phyloP scores from a whole-genome alignment of 768 basidiomycete genomes.

The Phlebiopsis gigantea region DNA sequence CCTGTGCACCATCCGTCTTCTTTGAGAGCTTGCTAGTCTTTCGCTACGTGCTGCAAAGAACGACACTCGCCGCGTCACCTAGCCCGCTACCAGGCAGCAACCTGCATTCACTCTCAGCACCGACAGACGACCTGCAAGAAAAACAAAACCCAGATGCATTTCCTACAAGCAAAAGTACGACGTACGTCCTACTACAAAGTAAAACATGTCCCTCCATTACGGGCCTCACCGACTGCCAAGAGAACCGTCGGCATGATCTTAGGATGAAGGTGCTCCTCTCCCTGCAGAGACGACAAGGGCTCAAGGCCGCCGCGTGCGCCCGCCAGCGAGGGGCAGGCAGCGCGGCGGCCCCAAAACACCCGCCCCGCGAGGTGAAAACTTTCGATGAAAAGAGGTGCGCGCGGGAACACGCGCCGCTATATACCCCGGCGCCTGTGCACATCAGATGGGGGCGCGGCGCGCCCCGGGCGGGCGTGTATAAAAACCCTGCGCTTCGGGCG shows the following conservation, averaged over 20 bases:
- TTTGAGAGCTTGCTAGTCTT: too few relatives aligned
- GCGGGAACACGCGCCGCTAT: not conserved
- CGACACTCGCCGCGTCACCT: too few relatives aligned
- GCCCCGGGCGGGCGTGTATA: constrained; percentile 10
- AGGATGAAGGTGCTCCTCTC: constrained; percentile 55
- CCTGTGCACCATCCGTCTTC: too few relatives aligned
- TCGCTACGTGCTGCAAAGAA: too few relatives aligned
- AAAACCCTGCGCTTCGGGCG: constrained; percentile 24
- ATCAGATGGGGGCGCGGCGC: constrained; percentile 20
- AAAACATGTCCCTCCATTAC: constrained; percentile 36
- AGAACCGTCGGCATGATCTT: constrained; percentile 54
- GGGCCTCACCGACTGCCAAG: constrained; percentile 51
- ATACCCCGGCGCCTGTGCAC: constrained; percentile 30
- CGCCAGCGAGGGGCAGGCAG: constrained; percentile 10
- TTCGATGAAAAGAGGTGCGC: constrained; percentile 38
- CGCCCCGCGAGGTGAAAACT: constrained; percentile 67
- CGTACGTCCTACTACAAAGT: not conserved
- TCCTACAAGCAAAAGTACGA: not conserved
- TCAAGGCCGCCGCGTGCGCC: constrained; percentile 48
- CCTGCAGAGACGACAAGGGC: constrained; percentile 45
- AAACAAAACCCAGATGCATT: not conserved
- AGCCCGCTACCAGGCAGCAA: too few relatives aligned
- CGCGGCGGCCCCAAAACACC: constrained; percentile 65
- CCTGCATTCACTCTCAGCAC: too few relatives aligned
- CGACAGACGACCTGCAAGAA: too few relatives aligned